A percentile compares a stretch with the other conserved stretches of the same genome.
Conservation (phyloP, 2,329 filamentous ascomycete genomes). For the Fusarium penzigii region DNA sequence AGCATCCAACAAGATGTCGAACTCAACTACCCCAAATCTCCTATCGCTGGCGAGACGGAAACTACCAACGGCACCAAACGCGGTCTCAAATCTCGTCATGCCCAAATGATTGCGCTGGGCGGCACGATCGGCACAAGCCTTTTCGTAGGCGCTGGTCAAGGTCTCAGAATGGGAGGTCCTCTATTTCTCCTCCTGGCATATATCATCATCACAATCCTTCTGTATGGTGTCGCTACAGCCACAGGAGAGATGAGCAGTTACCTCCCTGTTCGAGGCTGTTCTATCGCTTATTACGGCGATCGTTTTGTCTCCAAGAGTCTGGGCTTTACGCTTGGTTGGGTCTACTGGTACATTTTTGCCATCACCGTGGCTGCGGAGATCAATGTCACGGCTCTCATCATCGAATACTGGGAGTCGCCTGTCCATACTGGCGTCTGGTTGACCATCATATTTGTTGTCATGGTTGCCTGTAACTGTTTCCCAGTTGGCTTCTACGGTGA, state of each 20-base stretch:
- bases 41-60: no score
- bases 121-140: constrained; percentile 6
- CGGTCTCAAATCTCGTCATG: constrained; percentile 9
- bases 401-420: constrained; percentile 59
- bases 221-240: constrained; percentile 5
- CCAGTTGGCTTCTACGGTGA: constrained; percentile 60
- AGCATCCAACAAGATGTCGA: no score
- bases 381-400: constrained; percentile 57
- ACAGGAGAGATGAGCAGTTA: constrained; percentile 52
- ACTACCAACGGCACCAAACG: constrained; percentile 5
- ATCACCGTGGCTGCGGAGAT: constrained; percentile 60
- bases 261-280: constrained; percentile 57
- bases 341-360: constrained; percentile 63
- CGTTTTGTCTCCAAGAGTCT: constrained; percentile 57
- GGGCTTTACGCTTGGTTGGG: constrained; percentile 60
- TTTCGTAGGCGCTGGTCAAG: constrained; percentile 3
- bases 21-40: no score
- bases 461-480: constrained; percentile 57
- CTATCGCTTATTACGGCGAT: constrained; percentile 56
- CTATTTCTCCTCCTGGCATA: constrained; percentile 1
- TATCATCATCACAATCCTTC: constrained; percentile 6
- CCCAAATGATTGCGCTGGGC: constrained; percentile 10
- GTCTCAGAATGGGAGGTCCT: constrained; percentile 3
- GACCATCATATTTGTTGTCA: constrained; percentile 55
- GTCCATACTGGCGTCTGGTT: constrained; percentile 61